phyloP scores from a whole-genome alignment of 345 rosid species.

The Linum usitatissimum region DNA sequence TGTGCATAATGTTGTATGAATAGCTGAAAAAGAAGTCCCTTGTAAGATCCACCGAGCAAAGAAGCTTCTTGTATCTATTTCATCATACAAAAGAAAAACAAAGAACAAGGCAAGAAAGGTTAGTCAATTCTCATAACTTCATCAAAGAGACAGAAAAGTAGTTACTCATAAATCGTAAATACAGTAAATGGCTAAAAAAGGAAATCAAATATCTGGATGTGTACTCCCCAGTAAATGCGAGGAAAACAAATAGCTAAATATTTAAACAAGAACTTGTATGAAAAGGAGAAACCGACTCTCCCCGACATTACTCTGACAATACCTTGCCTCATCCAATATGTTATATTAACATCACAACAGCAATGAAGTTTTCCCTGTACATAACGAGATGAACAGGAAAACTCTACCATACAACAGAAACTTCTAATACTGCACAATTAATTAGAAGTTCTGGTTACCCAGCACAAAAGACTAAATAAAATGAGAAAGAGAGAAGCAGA shows the following conservation, averaged over 20 bases:
- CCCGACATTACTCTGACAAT: constrained; percentile 44
- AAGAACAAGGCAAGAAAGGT: constrained; percentile 16
- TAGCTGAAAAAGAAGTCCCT: constrained; percentile 99
- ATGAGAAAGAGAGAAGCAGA: background rate
- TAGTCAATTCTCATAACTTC: constrained; percentile 20
- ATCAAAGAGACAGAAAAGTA: constrained; percentile 12
- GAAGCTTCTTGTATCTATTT: constrained; percentile 93
- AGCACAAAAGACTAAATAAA: constrained; percentile 11
- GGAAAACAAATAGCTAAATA: constrained; percentile 12
- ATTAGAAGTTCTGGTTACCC: constrained; percentile 19
- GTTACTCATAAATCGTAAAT: too few relatives aligned
- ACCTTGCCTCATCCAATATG: constrained; percentile 57
- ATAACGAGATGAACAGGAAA: constrained; percentile 43
- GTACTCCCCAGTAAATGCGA: too few relatives aligned
- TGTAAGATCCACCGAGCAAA: constrained; percentile 78
- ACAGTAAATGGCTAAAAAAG: too few relatives aligned
- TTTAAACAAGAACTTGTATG: constrained; percentile 9
- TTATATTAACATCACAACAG: constrained; percentile 45
- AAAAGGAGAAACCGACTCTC: constrained; percentile 7
- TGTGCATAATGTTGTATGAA: constrained; percentile 69
- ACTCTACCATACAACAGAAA: constrained; percentile 34
- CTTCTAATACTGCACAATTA: constrained; percentile 14
- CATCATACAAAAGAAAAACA: constrained; percentile 25
- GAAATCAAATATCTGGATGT: too few relatives aligned
- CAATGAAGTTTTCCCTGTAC: constrained; percentile 57